Conservation (phyloP, 2,329 filamentous ascomycete species). For the Nemania diffusa region DNA sequence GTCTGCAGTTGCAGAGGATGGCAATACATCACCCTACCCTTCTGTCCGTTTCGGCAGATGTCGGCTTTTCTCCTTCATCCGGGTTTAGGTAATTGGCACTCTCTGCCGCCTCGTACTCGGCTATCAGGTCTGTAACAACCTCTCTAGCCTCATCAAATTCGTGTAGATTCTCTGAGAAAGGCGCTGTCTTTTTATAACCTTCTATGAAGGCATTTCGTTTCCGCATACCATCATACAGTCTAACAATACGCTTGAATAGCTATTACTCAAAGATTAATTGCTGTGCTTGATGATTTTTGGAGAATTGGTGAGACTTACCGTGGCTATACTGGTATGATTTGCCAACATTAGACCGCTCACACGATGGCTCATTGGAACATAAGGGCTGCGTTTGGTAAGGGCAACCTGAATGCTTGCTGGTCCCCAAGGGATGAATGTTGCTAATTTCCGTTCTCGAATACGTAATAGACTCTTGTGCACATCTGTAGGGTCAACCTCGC, state of each 20-base stretch:
- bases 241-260: constrained; percentile 92
- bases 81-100: constrained; percentile 88
- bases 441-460: constrained; percentile 91
- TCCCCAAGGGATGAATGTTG: constrained; percentile 98
- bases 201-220: constrained; percentile 98
- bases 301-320: constrained; percentile 60
- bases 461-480: constrained; percentile 97
- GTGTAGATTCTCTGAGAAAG: constrained; percentile 88
- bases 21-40: constrained; percentile 53
- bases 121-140: constrained; percentile 89
- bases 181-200: constrained; percentile 93
- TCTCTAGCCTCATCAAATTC: constrained; percentile 96
- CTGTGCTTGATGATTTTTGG: neutral
- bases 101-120: constrained; percentile 96
- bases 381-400: constrained; percentile 94
- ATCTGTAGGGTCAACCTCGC: constrained; percentile 96
- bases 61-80: constrained; percentile 65
- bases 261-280: constrained; percentile 46
- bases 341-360: constrained; percentile 97
- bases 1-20: neutral
- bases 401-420: constrained; percentile 98
- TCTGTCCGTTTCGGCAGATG: constrained; percentile 64
- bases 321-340: constrained; percentile 97
- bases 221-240: constrained; percentile 91
- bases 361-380: constrained; percentile 91